These are phyloP conservation scores for Leishmania gerbilli DNA, from an alignment of 208 protist species.

Conservation along the genomic window DNA sequence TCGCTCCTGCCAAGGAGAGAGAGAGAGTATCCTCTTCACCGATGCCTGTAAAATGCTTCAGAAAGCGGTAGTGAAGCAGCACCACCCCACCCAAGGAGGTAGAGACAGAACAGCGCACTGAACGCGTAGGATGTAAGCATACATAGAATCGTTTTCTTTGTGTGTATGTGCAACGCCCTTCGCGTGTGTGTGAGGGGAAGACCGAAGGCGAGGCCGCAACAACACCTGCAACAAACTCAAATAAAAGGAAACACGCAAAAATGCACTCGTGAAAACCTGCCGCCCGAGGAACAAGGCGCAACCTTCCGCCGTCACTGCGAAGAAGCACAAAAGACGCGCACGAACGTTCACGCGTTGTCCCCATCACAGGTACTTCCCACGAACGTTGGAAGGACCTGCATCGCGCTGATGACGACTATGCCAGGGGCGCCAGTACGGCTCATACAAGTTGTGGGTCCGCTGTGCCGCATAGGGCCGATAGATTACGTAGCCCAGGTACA, in stretches of 20 bases:
- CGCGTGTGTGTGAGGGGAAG: background rate
- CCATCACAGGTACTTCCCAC: slow-evolving; percentile 68
- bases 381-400: slow-evolving; percentile 58
- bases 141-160: background rate
- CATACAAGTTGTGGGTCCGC: slow-evolving; percentile 64
- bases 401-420: slow-evolving; percentile 44
- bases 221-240: background rate
- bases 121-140: background rate
- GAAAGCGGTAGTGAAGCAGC: background rate
- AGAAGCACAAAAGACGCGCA: background rate
- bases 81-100: background rate
- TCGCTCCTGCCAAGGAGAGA: background rate
- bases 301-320: background rate
- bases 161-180: background rate
- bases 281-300: background rate
- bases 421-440: slow-evolving; percentile 87
- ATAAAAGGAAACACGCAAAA: background rate
- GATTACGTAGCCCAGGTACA: slow-evolving; percentile 54
- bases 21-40: background rate
- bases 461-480: slow-evolving; percentile 67
- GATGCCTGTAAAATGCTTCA: background rate
- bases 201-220: background rate
- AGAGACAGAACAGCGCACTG: background rate
- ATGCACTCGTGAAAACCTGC: background rate
- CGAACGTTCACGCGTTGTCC: background rate